These are phyloP conservation scores for Penicillium sp. DNA, from an alignment of 2,329 filamentous ascomycete genomes.

Conservation along the genomic window DNA sequence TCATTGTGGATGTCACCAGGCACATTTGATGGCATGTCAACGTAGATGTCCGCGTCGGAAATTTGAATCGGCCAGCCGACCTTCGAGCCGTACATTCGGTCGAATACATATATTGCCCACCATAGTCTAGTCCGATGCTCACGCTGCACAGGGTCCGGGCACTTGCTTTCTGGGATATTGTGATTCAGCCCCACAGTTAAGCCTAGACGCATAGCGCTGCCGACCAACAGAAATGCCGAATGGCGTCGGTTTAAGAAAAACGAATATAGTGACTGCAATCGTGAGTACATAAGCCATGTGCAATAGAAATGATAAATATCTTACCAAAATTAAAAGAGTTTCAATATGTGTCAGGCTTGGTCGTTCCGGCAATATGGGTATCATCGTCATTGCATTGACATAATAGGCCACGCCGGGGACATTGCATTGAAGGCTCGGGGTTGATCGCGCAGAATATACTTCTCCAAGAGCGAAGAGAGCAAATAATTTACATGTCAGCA, in stretches of 20 bases:
- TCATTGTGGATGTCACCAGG: not conserved
- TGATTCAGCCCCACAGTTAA: constrained; percentile 44
- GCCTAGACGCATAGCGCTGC: constrained; percentile 39
- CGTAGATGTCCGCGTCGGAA: constrained; percentile 46
- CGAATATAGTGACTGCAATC: constrained; percentile 18
- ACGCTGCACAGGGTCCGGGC: constrained; percentile 31
- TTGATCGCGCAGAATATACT: constrained; percentile 39
- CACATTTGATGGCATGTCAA: constrained; percentile 31
- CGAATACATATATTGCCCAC: constrained; percentile 33
- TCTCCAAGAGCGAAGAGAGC: constrained; percentile 44
- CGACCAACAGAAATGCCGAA: constrained; percentile 33
- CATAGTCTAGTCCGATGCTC: constrained; percentile 30
- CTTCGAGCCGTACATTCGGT: constrained; percentile 47
- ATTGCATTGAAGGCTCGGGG: constrained; percentile 15
- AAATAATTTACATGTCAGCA: constrained; percentile 44
- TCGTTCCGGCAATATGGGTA: constrained; percentile 42
- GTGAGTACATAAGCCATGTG: constrained; percentile 4
- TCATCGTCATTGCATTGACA: constrained; percentile 35
- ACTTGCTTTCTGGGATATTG: constrained; percentile 27
- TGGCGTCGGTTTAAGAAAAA: constrained; percentile 30
- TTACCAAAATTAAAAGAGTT: constrained; percentile 37
- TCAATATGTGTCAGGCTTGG: constrained; percentile 44
- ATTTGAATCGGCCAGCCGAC: constrained; percentile 49
- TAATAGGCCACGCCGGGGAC: constrained; percentile 45
- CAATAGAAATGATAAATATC: not conserved